phyloP scores from a whole-genome alignment of 768 basidiomycete species.

The Suillus subaureus region DNA sequence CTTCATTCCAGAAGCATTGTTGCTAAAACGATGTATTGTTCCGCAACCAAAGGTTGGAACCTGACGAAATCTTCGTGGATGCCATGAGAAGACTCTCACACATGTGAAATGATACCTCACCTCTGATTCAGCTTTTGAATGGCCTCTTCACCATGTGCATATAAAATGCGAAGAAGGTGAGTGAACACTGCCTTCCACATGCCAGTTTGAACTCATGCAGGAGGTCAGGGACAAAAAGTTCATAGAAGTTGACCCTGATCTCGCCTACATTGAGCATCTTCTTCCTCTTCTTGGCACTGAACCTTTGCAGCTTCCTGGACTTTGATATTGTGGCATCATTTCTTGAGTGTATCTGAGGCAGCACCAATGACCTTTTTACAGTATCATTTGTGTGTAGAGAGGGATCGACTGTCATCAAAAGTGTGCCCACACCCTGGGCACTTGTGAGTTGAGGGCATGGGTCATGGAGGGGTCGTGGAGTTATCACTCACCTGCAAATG shows the following conservation, averaged over 20 bases:
- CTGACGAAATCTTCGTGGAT: conserved; percentile 10
- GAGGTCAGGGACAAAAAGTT: conserved; percentile 35
- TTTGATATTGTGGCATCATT: background rate
- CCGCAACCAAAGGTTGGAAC: conserved; percentile 13
- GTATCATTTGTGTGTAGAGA: background rate
- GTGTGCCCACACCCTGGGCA: background rate
- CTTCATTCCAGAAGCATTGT: conserved; percentile 22
- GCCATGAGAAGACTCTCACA: background rate
- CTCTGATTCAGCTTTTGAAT: background rate
- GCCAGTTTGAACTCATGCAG: conserved; percentile 42
- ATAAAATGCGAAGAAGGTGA: conserved; percentile 38
- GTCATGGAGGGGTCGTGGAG: background rate
- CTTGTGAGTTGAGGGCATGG: background rate
- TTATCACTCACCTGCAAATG: background rate
- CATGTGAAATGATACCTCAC: no score
- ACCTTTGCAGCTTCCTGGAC: background rate
- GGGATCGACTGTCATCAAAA: background rate
- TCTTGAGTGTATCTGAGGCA: background rate
- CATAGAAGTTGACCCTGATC: conserved; percentile 27
- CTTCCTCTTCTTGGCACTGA: background rate
- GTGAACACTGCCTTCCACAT: conserved; percentile 38
- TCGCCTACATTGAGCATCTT: background rate
- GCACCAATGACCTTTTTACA: background rate
- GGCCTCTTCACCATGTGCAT: conserved; percentile 4
- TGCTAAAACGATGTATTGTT: conserved; percentile 11